Evolutionary conservation across 2,329 filamentous ascomycete species (phyloP), one percentile per base, ranked within the genome.

Genomic region (Xylariaceae sp.): DNA sequence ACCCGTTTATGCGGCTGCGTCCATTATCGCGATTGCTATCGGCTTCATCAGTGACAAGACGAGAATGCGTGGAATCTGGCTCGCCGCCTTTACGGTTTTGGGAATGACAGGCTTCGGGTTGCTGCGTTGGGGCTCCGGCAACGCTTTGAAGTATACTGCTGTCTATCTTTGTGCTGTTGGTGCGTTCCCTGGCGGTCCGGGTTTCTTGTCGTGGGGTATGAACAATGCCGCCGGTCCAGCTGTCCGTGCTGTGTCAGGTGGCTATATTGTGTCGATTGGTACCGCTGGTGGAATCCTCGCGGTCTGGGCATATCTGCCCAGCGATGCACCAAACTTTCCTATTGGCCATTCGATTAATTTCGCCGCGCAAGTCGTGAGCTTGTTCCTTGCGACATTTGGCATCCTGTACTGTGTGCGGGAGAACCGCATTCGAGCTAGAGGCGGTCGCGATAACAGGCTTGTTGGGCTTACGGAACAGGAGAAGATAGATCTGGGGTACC

Each of bases 141-240:
- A 68, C 14, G 46, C 46, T 16, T 45, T 68, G 39, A 74, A 78
- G 47, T 70, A 79, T 44, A 75, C 75, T 60, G 79, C 77, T 10
- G 73, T 83, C 13, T 83, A 78, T 63, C 73, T 83, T 42, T 77
- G 79, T 46, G 77, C 78, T 10, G 66, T 79, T 1, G 81, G 80
- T 19, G 79, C 77, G 0, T 83, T 83, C 65, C 79, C 80, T 1
- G 79, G 79, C 33, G 80, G 81, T 0, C 80, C 80, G 0, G 79
- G 78, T 0, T 83, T 82, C 67, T 62, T 84, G 41, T 75, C 75
- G 6, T 84, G 81, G 81, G 79, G 74, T 0, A 71, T 83, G 50
- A 84, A 84, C 63, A 84, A 84, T 56, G 74, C 81, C 0, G 75
- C 76, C 0, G 80, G 81, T 0, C 80, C 81, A 0, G 75, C 79